Percentiles rank a stretch among this genome's conserved stretches.
These are phyloP conservation scores for Saccharomycopsis sp. DNA, from an alignment of 805 yeast genomes.

Conservation along the genomic window DNA sequence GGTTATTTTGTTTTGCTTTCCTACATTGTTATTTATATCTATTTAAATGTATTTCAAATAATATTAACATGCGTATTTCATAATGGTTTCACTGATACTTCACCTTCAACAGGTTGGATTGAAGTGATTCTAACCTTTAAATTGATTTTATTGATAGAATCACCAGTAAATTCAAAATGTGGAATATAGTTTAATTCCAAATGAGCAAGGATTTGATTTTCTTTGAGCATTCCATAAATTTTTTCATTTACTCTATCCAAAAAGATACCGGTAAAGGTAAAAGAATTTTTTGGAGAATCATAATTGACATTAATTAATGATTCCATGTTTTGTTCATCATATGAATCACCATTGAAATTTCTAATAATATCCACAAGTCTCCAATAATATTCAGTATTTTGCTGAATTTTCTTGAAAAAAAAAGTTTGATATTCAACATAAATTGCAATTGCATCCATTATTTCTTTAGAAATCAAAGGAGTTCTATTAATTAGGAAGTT, in stretches of 20 bases:
- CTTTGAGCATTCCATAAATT: neutral
- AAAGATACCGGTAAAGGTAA: constrained; percentile 1
- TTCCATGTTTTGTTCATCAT: neutral
- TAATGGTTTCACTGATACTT: too few relatives aligned
- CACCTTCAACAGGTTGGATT: neutral
- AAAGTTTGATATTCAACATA: constrained; percentile 34
- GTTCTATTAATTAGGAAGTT: constrained; percentile 25
- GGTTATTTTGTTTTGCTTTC: too few relatives aligned
- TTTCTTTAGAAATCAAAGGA: neutral
- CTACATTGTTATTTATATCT: too few relatives aligned
- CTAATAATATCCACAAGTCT: constrained; percentile 21
- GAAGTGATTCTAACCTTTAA: neutral
- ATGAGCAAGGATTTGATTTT: neutral
- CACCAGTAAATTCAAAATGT: too few relatives aligned
- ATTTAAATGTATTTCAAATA: too few relatives aligned
- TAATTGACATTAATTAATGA: constrained; percentile 19
- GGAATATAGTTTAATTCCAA: neutral
- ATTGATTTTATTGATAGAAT: too few relatives aligned
- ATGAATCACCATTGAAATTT: constrained; percentile 18
- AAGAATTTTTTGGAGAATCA: constrained; percentile 19
- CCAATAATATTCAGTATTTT: constrained; percentile 26
- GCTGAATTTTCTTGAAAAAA: constrained; percentile 23
- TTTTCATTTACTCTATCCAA: too few relatives aligned
- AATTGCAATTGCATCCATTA: constrained; percentile 24
- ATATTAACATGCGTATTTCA: too few relatives aligned